These are phyloP conservation scores for Saprolegnia parasitica DNA, from an alignment of 352 stramenopile genomes.

Conservation along the genomic window DNA sequence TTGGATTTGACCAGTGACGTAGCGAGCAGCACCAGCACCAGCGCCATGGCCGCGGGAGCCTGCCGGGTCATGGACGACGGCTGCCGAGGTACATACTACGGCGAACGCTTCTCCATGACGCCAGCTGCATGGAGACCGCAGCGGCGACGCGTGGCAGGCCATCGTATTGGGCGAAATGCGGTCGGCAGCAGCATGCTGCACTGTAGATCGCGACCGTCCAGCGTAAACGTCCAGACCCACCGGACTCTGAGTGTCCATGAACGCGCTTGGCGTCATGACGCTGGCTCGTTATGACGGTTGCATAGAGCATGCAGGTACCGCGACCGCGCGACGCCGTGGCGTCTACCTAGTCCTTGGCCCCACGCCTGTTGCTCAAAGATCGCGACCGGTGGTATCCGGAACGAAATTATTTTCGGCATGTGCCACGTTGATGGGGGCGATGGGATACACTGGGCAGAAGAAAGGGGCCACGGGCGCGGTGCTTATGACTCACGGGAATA, in stretches of 20 bases:
- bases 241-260: neutral
- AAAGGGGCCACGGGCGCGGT: neutral
- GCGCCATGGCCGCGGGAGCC: neutral
- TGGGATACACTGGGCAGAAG: neutral
- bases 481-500: neutral
- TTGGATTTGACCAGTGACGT: constrained; percentile 19
- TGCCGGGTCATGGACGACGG: no score
- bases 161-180: no score
- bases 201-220: no score
- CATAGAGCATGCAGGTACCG: neutral
- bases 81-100: no score
- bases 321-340: no score
- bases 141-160: no score
- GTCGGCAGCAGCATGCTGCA: no score
- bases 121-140: no score
- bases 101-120: no score
- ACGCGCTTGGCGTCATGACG: neutral
- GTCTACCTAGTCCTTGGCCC: neutral
- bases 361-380: neutral
- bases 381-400: neutral
- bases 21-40: neutral
- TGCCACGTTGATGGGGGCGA: neutral
- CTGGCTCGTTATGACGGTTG: neutral
- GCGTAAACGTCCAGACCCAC: no score
- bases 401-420: neutral